phyloP scores from a whole-genome alignment of 495 filamentous ascomycete genomes.

The Sordaria brevicollis region DNA sequence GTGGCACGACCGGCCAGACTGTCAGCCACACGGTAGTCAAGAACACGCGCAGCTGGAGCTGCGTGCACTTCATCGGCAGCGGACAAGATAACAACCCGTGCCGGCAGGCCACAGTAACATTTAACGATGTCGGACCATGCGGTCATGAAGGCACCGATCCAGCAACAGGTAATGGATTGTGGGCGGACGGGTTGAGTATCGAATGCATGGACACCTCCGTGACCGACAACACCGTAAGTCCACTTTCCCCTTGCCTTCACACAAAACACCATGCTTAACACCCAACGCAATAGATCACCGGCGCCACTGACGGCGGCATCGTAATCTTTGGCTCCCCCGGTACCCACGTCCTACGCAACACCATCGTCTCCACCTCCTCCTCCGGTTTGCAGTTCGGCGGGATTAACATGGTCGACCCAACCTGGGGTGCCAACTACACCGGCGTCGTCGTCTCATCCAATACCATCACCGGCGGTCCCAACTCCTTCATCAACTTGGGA shows the following conservation, averaged over 20 bases:
- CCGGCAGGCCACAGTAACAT: constrained; percentile 2
- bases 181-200: constrained; percentile 9
- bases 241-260: neutral
- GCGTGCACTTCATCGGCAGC: constrained; percentile 6
- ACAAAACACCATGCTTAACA: neutral
- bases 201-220: constrained; percentile 4
- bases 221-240: constrained; percentile 3
- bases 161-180: constrained; percentile 1
- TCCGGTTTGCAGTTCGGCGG: constrained; percentile 6
- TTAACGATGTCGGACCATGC: constrained; percentile 7
- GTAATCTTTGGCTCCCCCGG: constrained; percentile 9
- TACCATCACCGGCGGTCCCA: neutral
- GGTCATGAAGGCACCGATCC: constrained; percentile 2
- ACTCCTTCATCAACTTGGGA: constrained; percentile 5
- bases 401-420: constrained; percentile 10
- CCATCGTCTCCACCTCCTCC: constrained; percentile 4
- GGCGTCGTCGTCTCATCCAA: constrained; percentile 6
- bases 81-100: constrained; percentile 2
- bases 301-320: constrained; percentile 9
- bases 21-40: constrained; percentile 1
- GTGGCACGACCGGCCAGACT: constrained; percentile 2
- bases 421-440: constrained; percentile 5
- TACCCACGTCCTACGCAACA: constrained; percentile 4
- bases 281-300: neutral
- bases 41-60: constrained; percentile 12